Conservation (phyloP, 345 rosid genomes). For the Syzygium aromaticum region DNA sequence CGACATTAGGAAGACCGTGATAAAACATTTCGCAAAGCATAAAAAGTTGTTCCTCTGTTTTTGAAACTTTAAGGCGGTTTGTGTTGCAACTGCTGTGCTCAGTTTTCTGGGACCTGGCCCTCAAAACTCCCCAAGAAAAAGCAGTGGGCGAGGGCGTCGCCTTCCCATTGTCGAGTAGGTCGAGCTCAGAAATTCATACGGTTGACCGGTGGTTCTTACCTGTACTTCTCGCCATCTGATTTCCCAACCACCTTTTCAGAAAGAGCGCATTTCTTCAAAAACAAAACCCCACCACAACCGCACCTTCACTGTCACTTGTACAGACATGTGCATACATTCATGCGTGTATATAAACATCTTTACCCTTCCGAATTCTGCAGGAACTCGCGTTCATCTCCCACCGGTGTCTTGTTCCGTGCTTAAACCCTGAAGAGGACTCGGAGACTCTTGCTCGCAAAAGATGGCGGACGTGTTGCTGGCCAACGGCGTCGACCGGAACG, state of each 20-base stretch:
- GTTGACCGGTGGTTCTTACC: conserved; percentile 10
- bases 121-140: background rate
- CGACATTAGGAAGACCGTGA: background rate
- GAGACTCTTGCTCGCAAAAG: background rate
- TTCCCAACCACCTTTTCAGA: background rate
- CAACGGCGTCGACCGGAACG: conserved; percentile 9
- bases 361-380: background rate
- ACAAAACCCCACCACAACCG: background rate
- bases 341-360: background rate
- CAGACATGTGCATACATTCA: background rate
- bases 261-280: background rate
- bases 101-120: background rate
- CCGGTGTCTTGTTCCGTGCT: background rate
- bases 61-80: background rate
- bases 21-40: background rate
- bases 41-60: background rate
- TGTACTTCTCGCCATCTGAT: background rate
- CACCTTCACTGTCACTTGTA: background rate
- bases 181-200: background rate
- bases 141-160: background rate
- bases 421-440: background rate
- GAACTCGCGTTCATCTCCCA: background rate
- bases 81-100: background rate
- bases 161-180: background rate
- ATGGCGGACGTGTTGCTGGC: background rate